phyloP scores from a whole-genome alignment of 495 filamentous ascomycete genomes.

The Tuber indicum region DNA sequence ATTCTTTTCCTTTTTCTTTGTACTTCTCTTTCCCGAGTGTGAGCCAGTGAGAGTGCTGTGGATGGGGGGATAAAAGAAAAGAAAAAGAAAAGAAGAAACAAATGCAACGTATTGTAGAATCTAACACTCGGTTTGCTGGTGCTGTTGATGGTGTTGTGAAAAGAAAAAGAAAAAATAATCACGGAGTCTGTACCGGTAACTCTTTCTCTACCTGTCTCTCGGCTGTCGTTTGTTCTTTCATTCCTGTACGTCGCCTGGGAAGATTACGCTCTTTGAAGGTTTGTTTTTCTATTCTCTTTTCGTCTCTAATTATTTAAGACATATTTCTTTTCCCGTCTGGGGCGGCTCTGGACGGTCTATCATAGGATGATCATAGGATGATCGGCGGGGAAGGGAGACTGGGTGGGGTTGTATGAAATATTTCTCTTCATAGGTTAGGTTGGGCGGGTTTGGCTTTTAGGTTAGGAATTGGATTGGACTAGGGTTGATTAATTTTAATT shows the following conservation, averaged over 20 bases:
- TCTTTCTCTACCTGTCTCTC: not conserved
- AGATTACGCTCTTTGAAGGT: not conserved
- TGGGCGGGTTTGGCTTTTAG: not conserved
- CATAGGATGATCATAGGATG: not conserved
- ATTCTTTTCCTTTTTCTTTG: not conserved
- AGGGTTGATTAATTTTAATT: not conserved
- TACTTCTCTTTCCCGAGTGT: not conserved
- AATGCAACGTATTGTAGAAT: not conserved
- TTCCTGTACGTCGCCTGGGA: not conserved
- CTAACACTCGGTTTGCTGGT: not conserved
- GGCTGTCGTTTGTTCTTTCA: not conserved
- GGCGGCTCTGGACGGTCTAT: not conserved
- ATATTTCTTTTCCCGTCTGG: not conserved
- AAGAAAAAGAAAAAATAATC: not conserved
- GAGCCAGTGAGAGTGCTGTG: not conserved
- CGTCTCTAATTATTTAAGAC: not conserved
- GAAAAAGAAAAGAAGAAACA: not conserved
- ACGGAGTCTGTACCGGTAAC: not conserved
- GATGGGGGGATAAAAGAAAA: not conserved
- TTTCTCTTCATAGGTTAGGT: not conserved
- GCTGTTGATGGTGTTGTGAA: conserved; percentile 2
- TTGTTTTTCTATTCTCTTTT: not conserved
- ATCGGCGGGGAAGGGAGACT: not conserved
- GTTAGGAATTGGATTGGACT: not conserved
- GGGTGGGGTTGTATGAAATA: not conserved